phyloP scores from a whole-genome alignment of 495 filamentous ascomycete species.

The Gamarada debralockiae region DNA sequence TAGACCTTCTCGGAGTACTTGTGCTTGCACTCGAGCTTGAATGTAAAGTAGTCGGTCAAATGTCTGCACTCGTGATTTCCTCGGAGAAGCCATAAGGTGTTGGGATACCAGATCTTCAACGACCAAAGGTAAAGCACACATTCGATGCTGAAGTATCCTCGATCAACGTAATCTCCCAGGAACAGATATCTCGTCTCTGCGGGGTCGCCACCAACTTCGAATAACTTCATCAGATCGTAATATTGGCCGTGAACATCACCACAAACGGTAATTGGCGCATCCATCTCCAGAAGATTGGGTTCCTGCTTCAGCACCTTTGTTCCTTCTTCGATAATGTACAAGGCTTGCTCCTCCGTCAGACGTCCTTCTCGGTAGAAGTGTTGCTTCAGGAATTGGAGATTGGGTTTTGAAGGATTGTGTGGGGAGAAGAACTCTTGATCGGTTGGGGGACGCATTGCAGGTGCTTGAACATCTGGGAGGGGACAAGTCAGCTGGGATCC shows the following conservation, averaged over 20 bases:
- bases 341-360: constrained; percentile 91
- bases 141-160: constrained; percentile 99
- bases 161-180: constrained; percentile 95
- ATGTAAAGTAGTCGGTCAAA: constrained; percentile 99
- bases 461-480: constrained; percentile 85
- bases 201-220: constrained; percentile 96
- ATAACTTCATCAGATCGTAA: constrained; percentile 99
- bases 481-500: not conserved
- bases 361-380: constrained; percentile 97
- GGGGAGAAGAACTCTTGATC: constrained; percentile 73
- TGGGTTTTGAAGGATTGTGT: constrained; percentile 80
- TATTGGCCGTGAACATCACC: constrained; percentile 99
- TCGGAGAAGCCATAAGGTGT: constrained; percentile 92
- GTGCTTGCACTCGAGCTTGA: constrained; percentile 99
- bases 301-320: constrained; percentile 80
- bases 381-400: constrained; percentile 92
- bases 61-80: constrained; percentile 99
- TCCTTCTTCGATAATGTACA: constrained; percentile 88
- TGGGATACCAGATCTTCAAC: constrained; percentile 98
- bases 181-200: constrained; percentile 96
- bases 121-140: constrained; percentile 98
- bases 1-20: constrained; percentile 97
- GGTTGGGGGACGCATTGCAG: constrained; percentile 83
- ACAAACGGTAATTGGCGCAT: constrained; percentile 98
- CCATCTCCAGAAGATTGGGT: constrained; percentile 97